Base-by-base conservation (phyloP, 805 yeast species). In the Pichia gijzeniarum region DNA sequence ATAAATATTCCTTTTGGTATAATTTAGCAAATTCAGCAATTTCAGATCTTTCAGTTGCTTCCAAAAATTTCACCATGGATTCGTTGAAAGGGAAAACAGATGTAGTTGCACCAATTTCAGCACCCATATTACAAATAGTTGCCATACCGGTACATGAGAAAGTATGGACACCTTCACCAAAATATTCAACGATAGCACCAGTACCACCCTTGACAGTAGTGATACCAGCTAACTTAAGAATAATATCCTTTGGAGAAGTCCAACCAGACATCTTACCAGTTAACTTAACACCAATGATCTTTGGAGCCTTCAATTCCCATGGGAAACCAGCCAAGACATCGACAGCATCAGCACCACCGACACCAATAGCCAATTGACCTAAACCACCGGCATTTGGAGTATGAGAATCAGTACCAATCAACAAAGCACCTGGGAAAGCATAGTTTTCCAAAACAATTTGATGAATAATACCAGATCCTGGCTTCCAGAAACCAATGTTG, bases 331-430 rank as follows among this genome's bases (percentile, higher is more conserved):
- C 89, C 62, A 93, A 72, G 42, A 93, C 99, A 68, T 93, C 99
- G 45, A 93, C 99, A 35, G 99, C 99, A 70, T 93, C 99, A 45
- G 99, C 99, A 74, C 99, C 99, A 70, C 99, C 99, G 35, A 93
- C 99, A 71, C 99, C 99, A 64, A 93, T 93, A 59, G 99, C 98
- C 55, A 91, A 82, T 55, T 95, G 96, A 64, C 99, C 99, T 52
- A 93, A 72, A 55, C 99, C 99, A 72, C 99, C 99, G 27, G 99
- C 99, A 61, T 93, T 93, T 40, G 99, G 99, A 40, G 99, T 93
- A 67, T 93, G 99, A 1, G 98, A 90, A 68, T 93, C 99, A 35
- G 99, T 93, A 56, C 99, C 99, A 49, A 93, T 77, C 89, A 93
- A 85, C 86, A 93, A 81, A 53, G 87, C 76, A 60, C 99, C 99